These are phyloP conservation scores for Suhomyces bribrorum DNA, from an alignment of 1,139 yeast genomes.

Conservation along the genomic window DNA sequence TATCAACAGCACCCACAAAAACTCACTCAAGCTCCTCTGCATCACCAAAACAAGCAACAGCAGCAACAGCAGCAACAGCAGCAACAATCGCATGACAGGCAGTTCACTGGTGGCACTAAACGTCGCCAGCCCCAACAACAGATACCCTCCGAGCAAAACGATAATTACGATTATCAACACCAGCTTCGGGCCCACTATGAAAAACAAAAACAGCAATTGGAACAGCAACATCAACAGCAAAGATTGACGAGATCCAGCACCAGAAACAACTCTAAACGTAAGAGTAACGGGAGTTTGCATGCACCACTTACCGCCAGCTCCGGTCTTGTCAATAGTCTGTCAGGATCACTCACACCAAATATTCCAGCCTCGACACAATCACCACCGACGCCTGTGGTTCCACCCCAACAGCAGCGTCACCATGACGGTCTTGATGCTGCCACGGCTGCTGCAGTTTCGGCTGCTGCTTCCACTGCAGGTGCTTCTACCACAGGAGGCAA, in stretches of 20 bases:
- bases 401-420: conserved; percentile 9
- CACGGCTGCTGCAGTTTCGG: background rate
- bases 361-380: conserved; percentile 9
- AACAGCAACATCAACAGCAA: conserved; percentile 11
- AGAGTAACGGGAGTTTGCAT: conserved; percentile 2
- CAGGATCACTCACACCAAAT: conserved; percentile 5
- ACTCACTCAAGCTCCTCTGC: conserved; percentile 13
- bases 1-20: conserved; percentile 14
- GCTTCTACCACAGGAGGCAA: conserved; percentile 2
- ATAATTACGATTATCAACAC: conserved; percentile 27
- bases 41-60: conserved; percentile 4
- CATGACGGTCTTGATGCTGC: conserved; percentile 8
- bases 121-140: conserved; percentile 10
- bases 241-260: conserved; percentile 17
- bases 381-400: no score
- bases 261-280: conserved; percentile 9
- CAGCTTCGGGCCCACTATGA: conserved; percentile 31
- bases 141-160: conserved; percentile 5
- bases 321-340: conserved; percentile 1
- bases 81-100: conserved; percentile 12
- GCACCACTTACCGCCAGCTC: conserved; percentile 8
- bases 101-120: conserved; percentile 9
- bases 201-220: conserved; percentile 26
- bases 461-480: conserved; percentile 5
- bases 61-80: conserved; percentile 14